Evolutionary conservation across 106 monocot genomes (phyloP).

Genomic region (Dendrobium chrysotoxum): DNA sequence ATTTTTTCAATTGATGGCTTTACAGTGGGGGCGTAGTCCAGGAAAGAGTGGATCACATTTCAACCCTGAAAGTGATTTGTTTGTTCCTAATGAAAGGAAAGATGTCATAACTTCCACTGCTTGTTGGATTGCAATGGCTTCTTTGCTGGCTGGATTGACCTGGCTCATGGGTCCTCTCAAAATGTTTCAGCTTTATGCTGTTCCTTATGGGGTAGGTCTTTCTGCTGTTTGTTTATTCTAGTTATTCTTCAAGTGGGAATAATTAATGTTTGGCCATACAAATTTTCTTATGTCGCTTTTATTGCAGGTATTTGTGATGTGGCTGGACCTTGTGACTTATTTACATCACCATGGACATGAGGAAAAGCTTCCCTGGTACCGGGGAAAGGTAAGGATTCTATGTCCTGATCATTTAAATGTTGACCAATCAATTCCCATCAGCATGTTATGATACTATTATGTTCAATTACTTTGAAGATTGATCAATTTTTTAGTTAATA

Average conservation of each 20-base stretch:
- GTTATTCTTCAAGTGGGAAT: neutral
- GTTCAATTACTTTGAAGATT: neutral
- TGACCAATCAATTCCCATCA: neutral
- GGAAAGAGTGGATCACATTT: conserved; percentile 76
- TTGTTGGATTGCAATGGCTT: conserved; percentile 58
- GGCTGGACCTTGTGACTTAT: conserved; percentile 93
- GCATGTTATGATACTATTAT: too few species aligned
- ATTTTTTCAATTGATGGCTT: neutral
- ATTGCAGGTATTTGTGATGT: conserved; percentile 64
- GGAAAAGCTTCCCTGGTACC: conserved; percentile 89
- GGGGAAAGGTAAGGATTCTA: conserved; percentile 55
- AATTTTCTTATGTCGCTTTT: neutral
- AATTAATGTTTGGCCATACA: neutral
- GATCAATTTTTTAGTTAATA: neutral
- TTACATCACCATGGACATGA: conserved; percentile 91
- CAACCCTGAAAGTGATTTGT: conserved; percentile 56
- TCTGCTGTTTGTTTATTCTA: neutral
- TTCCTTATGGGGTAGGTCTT: conserved; percentile 43
- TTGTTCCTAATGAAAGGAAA: conserved; percentile 54
- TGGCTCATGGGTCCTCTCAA: conserved; percentile 42
- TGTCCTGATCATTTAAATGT: neutral
- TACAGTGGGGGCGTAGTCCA: conserved; percentile 63
- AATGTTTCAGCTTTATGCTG: conserved; percentile 61
- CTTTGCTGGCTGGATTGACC: conserved; percentile 27
- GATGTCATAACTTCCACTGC: conserved; percentile 62